These are phyloP conservation scores for Lomentospora prolificans DNA, from an alignment of 2,329 filamentous ascomycete genomes.

Conservation along the genomic window DNA sequence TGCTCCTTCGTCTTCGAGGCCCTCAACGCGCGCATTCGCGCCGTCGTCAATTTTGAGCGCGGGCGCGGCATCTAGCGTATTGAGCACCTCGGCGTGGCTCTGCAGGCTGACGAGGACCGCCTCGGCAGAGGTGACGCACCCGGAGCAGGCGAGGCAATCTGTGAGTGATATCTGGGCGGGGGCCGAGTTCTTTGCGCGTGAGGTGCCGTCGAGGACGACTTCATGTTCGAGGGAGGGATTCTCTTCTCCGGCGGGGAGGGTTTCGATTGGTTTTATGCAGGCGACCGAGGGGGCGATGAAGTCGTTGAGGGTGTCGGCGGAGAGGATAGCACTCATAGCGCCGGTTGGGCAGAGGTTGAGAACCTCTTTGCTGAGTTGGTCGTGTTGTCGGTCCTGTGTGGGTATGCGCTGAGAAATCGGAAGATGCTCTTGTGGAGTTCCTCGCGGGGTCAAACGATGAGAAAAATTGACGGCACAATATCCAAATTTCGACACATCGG, in stretches of 20 bases:
- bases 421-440: too few relatives aligned
- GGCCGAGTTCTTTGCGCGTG: slow-evolving; percentile 44
- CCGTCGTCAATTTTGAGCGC: slow-evolving; percentile 30
- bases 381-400: background rate
- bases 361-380: background rate
- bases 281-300: slow-evolving; percentile 97
- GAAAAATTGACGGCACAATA: too few relatives aligned
- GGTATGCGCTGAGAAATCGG: background rate
- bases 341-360: background rate
- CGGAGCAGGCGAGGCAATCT: slow-evolving; percentile 93
- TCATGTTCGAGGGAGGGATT: slow-evolving; percentile 51
- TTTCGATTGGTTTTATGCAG: slow-evolving; percentile 96
- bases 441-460: too few relatives aligned
- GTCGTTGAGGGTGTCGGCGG: slow-evolving; percentile 93
- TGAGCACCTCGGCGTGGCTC: slow-evolving; percentile 84
- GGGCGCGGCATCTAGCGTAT: slow-evolving; percentile 62
- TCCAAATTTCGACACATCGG: too few relatives aligned
- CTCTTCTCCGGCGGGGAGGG: slow-evolving; percentile 51
- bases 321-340: slow-evolving; percentile 92
- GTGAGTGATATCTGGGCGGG: slow-evolving; percentile 92
- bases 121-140: slow-evolving; percentile 94
- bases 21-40: slow-evolving; percentile 31
- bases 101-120: slow-evolving; percentile 93
- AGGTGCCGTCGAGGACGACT: slow-evolving; percentile 85
- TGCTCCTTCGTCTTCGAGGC: slow-evolving; percentile 48